Base-by-base conservation (phyloP, 2,329 filamentous ascomycete genomes). In the Penicillium nordicum region DNA sequence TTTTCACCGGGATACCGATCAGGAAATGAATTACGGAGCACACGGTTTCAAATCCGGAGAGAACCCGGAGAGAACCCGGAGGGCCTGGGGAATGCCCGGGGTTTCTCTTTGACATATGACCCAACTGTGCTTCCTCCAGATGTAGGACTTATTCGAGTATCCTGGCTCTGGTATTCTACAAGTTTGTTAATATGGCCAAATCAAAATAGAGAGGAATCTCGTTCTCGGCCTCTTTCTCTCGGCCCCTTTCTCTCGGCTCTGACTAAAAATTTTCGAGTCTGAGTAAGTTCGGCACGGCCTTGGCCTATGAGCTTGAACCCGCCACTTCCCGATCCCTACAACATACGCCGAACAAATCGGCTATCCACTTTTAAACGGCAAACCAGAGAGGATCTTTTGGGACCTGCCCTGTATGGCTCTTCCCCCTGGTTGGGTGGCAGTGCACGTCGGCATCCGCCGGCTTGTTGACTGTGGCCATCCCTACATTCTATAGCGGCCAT, bases 381-480 rank as follows among this genome's bases (percentile, higher is more conserved):
- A 58, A 62, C 62, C 63, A 56, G 48, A 56, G 56, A 54, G 60
- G 52, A 12, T 18, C 18, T 32, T 9, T 41, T 60, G 62, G 62
- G 55, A 57, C 51, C 10, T n/a, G 27, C 50, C 42, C 40, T 64
- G 55, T 58, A 54, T 63, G 63, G 62, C 48, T 54, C 16, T 47
- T 37, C n/a, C 56, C 37, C 45, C 21, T 37, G 21, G 47, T 60
- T 59, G 61, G 49, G 41, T 61, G 56, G 36, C 60, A 50, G 54
- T 60, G 54, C 52, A 42, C 59, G 47, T 64, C 61, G 63, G 56
- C 54, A 61, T 64, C 59, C 60, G 57, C 61, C 62, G 65, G 59
- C 53, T 59, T 44, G 36, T 56, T 60, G 57, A 42, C 45, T 56
- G 57, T 34, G 51, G 38, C 12, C 29, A 30, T 14, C 10, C 10